These are phyloP conservation scores for Nannochloropsis salina DNA, from an alignment of 108 stramenopile species.

Conservation along the genomic window DNA sequence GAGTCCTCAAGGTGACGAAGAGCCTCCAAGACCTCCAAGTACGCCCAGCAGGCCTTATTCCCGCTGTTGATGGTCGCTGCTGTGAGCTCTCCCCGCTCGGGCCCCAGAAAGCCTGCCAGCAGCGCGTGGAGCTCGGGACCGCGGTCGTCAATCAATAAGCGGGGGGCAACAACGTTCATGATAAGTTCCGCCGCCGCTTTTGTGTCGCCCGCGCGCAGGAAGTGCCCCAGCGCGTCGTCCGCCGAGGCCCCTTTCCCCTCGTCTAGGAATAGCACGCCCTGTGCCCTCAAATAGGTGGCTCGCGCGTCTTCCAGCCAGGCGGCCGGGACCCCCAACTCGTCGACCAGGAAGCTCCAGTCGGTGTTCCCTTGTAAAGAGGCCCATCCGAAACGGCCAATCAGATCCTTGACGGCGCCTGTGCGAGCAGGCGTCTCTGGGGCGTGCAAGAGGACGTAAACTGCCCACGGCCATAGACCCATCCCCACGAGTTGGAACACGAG, in stretches of 20 bases:
- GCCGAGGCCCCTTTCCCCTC: background rate
- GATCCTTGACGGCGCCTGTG: constrained; percentile 26
- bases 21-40: background rate
- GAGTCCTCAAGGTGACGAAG: background rate
- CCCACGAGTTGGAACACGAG: constrained; percentile 43
- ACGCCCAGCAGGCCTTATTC: background rate
- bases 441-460: constrained; percentile 37
- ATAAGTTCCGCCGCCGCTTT: background rate
- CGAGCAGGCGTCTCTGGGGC: constrained; percentile 28
- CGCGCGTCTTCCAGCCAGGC: constrained; percentile 35
- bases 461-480: constrained; percentile 45
- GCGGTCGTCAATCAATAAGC: background rate
- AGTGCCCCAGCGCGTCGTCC: background rate
- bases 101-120: background rate
- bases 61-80: background rate
- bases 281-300: background rate
- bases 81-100: background rate
- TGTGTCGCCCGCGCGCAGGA: background rate
- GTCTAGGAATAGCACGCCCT: background rate
- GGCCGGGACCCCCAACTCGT: constrained; percentile 11
- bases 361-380: background rate
- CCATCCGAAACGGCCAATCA: constrained; percentile 36
- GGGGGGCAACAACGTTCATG: background rate
- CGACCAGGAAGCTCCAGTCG: constrained; percentile 25
- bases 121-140: background rate